Conservation (phyloP, 2,329 filamentous ascomycete genomes). For the Trichoderma koningii region DNA sequence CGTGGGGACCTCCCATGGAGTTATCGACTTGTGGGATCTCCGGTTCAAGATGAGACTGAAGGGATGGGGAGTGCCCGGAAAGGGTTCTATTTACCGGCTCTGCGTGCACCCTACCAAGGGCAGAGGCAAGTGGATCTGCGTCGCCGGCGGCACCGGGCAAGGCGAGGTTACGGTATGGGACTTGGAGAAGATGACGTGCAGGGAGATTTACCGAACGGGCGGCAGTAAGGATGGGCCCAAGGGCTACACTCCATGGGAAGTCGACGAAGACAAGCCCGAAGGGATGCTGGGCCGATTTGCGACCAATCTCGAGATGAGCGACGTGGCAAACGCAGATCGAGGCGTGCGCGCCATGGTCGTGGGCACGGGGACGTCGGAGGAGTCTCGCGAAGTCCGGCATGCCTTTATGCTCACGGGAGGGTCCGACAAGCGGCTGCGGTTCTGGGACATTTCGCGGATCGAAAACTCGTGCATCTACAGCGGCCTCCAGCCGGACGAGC, state of each 20-base stretch:
- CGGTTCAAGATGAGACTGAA: slow-evolving; percentile 88
- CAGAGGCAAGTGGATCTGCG: slow-evolving; percentile 80
- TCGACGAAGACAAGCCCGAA: slow-evolving; percentile 86
- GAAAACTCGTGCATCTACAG: slow-evolving; percentile 81
- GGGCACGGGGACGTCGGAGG: slow-evolving; percentile 69
- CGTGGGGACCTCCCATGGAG: slow-evolving; percentile 87
- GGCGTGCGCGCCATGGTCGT: slow-evolving; percentile 76
- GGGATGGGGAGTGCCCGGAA: slow-evolving; percentile 83
- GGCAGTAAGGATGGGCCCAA: slow-evolving; percentile 62
- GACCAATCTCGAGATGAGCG: slow-evolving; percentile 66
- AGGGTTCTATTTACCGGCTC: slow-evolving; percentile 77
- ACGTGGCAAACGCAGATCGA: slow-evolving; percentile 57
- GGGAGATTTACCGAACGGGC: slow-evolving; percentile 80
- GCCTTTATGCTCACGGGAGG: slow-evolving; percentile 87
- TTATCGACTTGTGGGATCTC: slow-evolving; percentile 92
- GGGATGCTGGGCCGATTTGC: slow-evolving; percentile 86
- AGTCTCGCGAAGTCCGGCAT: slow-evolving; percentile 71
- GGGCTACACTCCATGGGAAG: slow-evolving; percentile 79
- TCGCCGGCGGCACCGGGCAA: slow-evolving; percentile 81
- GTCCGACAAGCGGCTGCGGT: slow-evolving; percentile 86
- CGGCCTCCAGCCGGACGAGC: slow-evolving; percentile 70
- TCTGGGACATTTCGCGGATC: slow-evolving; percentile 83
- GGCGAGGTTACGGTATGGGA: slow-evolving; percentile 97
- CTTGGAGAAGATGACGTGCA: slow-evolving; percentile 82
- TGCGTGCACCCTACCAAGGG: slow-evolving; percentile 76